Evolutionary conservation across 768 basidiomycete species (phyloP), one percentile per base, ranked within the genome.

Genomic region (Imleria badia): DNA sequence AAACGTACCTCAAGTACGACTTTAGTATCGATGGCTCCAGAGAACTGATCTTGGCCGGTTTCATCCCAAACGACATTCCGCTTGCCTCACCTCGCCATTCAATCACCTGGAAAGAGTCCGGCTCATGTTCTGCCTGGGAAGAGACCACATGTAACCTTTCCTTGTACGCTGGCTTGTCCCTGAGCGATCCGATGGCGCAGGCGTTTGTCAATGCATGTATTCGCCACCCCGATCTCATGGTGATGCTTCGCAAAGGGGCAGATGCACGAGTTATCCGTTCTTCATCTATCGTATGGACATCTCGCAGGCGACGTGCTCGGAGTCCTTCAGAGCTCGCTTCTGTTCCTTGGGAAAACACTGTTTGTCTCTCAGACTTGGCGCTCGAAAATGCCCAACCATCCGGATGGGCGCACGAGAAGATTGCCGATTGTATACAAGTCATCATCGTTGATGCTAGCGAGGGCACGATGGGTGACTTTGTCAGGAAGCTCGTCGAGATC

Each of bases 121-220:
- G 52, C 14, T 45, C 42, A n/a, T 26, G 22, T 30, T 45, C 44
- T 33, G 14, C 49, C 52, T 73, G 69, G 66, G 61, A 67, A 52
- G 72, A 73, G 42, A 69, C 64, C 10, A 20, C 51, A 36, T 56
- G 54, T n/a, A 73, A 65, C 49, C 61, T 64, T 35, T 50, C 54
- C 5, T 31, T 73, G 35, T 69, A 55, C 29, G 67, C 59, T 15
- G 65, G 59, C 9, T 54, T 73, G 29, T 64, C 71, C 29, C 49
- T 72, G 22, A 61, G 30, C 41, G 68, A 73, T 41, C 62, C 68
- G 6, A 67, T 51, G 56, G 55, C 66, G 5, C 65, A 64, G 54
- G 56, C 51, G 5, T 70, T 72, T 56, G 67, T 66, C 35, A 70
- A 71, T 44, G 66, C 45, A 41, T 73, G 71, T 52, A 47, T 69